Evolutionary conservation across 371 early-diverging fungal species (phyloP).

Genomic region (Vairimorpha ceranae): DNA sequence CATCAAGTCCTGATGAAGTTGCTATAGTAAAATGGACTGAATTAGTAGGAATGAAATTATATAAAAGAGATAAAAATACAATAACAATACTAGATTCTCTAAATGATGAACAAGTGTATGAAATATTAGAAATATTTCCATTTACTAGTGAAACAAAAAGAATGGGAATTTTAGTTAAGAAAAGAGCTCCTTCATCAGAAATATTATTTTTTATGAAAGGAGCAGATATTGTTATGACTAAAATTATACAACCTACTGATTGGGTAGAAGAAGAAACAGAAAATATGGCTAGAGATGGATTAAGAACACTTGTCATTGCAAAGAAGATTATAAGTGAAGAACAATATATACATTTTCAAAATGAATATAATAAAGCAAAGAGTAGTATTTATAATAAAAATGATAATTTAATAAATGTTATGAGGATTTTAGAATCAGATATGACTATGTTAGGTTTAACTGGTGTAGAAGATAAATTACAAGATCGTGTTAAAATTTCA

Average conservation of each 20-base stretch:
- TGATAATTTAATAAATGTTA: constrained; percentile 67
- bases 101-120: constrained; percentile 63
- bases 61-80: constrained; percentile 65
- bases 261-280: constrained; percentile 97
- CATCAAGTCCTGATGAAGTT: constrained; percentile 96
- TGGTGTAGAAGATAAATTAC: constrained; percentile 91
- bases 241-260: constrained; percentile 81
- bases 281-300: constrained; percentile 94
- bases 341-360: constrained; percentile 50
- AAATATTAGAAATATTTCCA: constrained; percentile 82
- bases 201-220: constrained; percentile 80
- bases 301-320: constrained; percentile 90
- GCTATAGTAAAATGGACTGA: constrained; percentile 94
- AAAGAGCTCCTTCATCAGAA: constrained; percentile 64
- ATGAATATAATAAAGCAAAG: constrained; percentile 59
- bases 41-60: constrained; percentile 73
- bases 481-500: constrained; percentile 83
- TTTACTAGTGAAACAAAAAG: constrained; percentile 93
- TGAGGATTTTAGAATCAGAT: constrained; percentile 72
- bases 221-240: constrained; percentile 87
- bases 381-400: constrained; percentile 69
- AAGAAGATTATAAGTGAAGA: constrained; percentile 71
- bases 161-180: constrained; percentile 89
- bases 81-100: constrained; percentile 39
- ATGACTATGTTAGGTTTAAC: constrained; percentile 85